Conservation (phyloP, 2,329 filamentous ascomycete genomes). For the Ceratocystis cacaofunesta region DNA sequence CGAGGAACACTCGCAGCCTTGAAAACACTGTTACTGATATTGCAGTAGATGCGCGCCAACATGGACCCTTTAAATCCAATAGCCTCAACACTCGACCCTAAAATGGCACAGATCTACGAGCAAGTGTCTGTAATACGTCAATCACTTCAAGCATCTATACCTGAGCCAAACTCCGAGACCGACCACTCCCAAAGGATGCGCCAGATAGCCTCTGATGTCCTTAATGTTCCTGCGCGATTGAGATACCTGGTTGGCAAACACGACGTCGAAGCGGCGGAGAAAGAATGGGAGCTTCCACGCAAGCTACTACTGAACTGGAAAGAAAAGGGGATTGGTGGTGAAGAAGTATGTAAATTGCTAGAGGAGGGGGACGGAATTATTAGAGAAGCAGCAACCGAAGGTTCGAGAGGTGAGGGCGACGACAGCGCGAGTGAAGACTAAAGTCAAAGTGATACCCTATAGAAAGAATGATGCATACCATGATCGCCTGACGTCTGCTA, state of each 20-base stretch:
- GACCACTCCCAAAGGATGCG: conserved; percentile 28
- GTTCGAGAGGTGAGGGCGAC: conserved; percentile 7
- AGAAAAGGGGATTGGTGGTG: conserved; percentile 38
- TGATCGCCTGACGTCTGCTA: no score
- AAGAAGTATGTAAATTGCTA: conserved; percentile 38
- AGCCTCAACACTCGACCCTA: conserved; percentile 56
- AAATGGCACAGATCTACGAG: conserved; percentile 59
- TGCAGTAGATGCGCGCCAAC: conserved; percentile 53
- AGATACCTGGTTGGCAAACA: conserved; percentile 43
- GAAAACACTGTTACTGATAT: not conserved
- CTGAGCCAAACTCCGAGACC: conserved; percentile 28
- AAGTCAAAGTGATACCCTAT: conserved; percentile 11
- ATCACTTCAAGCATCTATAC: conserved; percentile 33
- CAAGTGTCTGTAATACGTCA: conserved; percentile 42
- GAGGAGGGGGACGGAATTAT: conserved; percentile 40
- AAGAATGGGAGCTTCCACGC: conserved; percentile 40
- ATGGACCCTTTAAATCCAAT: conserved; percentile 68
- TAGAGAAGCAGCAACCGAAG: conserved; percentile 18
- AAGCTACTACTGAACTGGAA: conserved; percentile 39
- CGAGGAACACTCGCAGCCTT: not conserved
- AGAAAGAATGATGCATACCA: not conserved
- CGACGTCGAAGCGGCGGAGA: conserved; percentile 43
- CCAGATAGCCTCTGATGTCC: conserved; percentile 46
- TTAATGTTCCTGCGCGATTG: conserved; percentile 46
- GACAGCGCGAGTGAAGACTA: not conserved